A percentile compares a stretch with the other conserved stretches of the same genome.
phyloP scores from a whole-genome alignment of 257 asterid genomes.

The Coffea canephora region DNA sequence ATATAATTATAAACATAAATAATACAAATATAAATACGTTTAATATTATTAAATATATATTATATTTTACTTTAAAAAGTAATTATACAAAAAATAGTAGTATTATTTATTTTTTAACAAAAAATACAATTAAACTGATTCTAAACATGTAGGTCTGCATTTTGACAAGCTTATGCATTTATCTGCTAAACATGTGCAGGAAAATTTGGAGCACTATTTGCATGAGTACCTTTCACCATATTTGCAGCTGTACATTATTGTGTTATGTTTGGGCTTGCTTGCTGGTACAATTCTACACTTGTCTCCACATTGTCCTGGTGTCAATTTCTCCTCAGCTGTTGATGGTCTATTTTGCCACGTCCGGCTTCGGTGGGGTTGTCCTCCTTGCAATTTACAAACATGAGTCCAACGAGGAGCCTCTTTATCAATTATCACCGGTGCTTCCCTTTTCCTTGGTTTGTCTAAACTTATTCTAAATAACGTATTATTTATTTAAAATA shows the following conservation, averaged over 20 bases:
- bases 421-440: conserved; percentile 55
- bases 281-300: conserved; percentile 53
- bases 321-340: conserved; percentile 1
- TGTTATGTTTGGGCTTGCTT: conserved; percentile 82
- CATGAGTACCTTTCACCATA: conserved; percentile 90
- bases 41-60: too few species aligned
- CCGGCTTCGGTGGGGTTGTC: conserved; percentile 95
- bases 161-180: conserved; percentile 1
- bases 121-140: too few species aligned
- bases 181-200: conserved; percentile 40
- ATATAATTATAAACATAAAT: too few species aligned
- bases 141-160: not conserved
- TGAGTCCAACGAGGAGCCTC: conserved; percentile 95
- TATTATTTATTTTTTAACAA: too few species aligned
- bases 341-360: conserved; percentile 7
- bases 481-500: too few species aligned
- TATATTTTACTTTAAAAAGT: too few species aligned
- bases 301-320: not conserved
- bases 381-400: conserved; percentile 90
- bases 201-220: conserved; percentile 93
- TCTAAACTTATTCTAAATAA: conserved; percentile 27
- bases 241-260: conserved; percentile 89
- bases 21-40: too few species aligned
- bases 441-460: conserved; percentile 82
- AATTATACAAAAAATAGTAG: too few species aligned